phyloP scores from a whole-genome alignment of 768 basidiomycete genomes.

The Lactifluus subvellereus region DNA sequence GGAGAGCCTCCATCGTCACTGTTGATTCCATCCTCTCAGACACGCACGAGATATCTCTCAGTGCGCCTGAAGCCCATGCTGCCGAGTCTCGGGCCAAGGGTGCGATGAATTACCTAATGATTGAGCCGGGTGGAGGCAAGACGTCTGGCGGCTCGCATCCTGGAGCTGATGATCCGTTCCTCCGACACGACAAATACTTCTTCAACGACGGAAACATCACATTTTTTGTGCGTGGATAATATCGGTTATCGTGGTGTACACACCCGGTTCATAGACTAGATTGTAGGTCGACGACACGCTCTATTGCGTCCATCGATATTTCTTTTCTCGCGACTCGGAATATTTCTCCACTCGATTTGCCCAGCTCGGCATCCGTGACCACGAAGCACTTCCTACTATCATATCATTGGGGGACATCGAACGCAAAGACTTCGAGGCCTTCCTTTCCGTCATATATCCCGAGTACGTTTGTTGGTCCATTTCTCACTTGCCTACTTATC shows the following conservation, averaged over 20 bases:
- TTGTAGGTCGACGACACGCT: constrained; percentile 1
- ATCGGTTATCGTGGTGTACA: background rate
- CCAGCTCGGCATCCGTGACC: background rate
- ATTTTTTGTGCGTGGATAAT: background rate
- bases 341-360: background rate
- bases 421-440: background rate
- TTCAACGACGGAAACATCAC: constrained; percentile 12
- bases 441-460: background rate
- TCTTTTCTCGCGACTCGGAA: constrained; percentile 8
- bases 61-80: background rate
- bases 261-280: background rate
- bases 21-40: background rate
- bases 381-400: background rate
- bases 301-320: constrained; percentile 5
- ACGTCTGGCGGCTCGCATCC: background rate
- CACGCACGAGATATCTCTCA: background rate
- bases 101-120: background rate
- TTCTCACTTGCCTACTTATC: background rate
- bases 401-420: background rate
- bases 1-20: background rate
- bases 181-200: constrained; percentile 4
- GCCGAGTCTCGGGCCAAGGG: background rate
- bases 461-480: background rate
- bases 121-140: background rate
- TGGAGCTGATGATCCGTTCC: background rate